phyloP scores from a whole-genome alignment of 2,329 filamentous ascomycete genomes.

The Beauveria australis region DNA sequence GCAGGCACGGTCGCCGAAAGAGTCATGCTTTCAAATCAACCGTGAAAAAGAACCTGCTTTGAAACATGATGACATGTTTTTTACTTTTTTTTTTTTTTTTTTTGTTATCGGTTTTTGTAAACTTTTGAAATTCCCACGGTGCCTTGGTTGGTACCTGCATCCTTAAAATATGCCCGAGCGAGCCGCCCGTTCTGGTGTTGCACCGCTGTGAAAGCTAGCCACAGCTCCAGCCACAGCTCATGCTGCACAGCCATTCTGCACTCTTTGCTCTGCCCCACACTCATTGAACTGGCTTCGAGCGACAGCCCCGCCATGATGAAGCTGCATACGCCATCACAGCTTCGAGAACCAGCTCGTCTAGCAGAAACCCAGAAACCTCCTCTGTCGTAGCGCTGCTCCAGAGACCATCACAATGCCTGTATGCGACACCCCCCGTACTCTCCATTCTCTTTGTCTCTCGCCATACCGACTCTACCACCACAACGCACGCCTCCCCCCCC shows the following conservation, averaged over 20 bases:
- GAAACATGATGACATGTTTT: not conserved
- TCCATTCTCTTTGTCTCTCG: too few relatives aligned
- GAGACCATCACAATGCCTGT: conserved; percentile 17
- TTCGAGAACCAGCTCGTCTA: not conserved
- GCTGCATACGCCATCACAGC: conserved; percentile 9
- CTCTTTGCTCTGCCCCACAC: not conserved
- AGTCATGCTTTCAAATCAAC: not conserved
- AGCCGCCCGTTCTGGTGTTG: not conserved
- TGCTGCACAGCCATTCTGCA: not conserved
- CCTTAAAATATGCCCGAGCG: not conserved
- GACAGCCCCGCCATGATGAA: conserved; percentile 9
- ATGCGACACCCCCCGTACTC: not conserved
- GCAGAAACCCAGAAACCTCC: not conserved
- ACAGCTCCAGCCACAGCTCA: not conserved
- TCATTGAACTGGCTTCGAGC: conserved; percentile 2
- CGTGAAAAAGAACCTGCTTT: not conserved
- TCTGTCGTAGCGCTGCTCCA: conserved; percentile 6
- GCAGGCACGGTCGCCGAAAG: not conserved
- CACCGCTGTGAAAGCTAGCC: not conserved
- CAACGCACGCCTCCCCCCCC: not conserved
- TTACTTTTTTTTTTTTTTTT: too few relatives aligned
- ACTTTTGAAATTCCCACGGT: too few relatives aligned
- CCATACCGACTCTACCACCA: not conserved
- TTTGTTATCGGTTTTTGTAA: not conserved
- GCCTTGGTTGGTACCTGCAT: not conserved